Evolutionary conservation across 2,329 filamentous ascomycete species (phyloP), one percentile per base, ranked within the genome.

Genomic region (Diaporthe velutina): DNA sequence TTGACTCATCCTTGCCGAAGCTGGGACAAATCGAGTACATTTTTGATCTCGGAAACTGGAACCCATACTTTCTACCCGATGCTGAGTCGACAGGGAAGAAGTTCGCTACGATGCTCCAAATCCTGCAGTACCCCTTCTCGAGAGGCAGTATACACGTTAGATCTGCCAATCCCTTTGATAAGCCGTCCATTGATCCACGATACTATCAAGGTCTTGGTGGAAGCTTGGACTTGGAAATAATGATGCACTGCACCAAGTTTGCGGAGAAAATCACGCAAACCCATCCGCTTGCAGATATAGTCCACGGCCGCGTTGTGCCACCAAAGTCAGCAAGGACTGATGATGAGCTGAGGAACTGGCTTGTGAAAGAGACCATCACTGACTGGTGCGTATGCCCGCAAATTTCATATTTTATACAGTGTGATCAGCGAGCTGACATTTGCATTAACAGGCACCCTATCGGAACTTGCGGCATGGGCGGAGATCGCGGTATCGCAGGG

Each of bases 51-150:
- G 64, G 64, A 8, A 68, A 68, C 33, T 68, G 64, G 64, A 68
- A 68, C 9, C 48, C 64, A 12, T 40, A 54, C 15, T 68, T 54
- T 9, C 22, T 12, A 4, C 64, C 45, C 13, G 45, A 45, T 19
- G 7, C 19, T 54, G 22, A 45, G 2, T 13, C 48, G 3, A 15
- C 30, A 3, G 81, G 80, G 2, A 88, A 86, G 75, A 85, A 83
- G 72, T 88, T 89, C 73, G 86, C 82, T 12, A 88, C 85, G 3
- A 84, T 89, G 82, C 77, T 89, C 0, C 85, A 86, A 73, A 86
- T 89, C 74, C 79, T 90, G 1, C 87, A 89, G 75, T 88, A 89
- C 78, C 88, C 88, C 0, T 88, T 88, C 40, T 86, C 86, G 0
- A 81, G 83, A 4, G 88, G 88, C 0, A 85, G 82, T 2, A 82